Base-by-base conservation (phyloP, 495 filamentous ascomycete genomes). In the Articulospora tetracladia region DNA sequence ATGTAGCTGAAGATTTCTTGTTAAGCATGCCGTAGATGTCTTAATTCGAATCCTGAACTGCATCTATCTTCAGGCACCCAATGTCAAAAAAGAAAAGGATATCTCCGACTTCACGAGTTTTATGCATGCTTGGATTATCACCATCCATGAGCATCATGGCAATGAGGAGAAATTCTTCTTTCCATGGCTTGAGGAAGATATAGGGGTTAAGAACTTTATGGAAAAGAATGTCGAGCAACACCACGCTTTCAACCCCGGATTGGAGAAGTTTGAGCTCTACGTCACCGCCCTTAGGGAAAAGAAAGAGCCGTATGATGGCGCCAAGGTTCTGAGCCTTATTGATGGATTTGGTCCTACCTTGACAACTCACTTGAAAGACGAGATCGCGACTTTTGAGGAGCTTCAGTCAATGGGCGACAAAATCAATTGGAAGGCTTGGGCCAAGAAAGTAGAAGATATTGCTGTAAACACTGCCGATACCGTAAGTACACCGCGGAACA, bases 21-120 rank as follows among this genome's bases (percentile, higher is more conserved):
- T n/a, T n/a, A n/a, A n/a, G n/a, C n/a, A n/a, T n/a, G n/a, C n/a
- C n/a, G n/a, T n/a, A n/a, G n/a, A 82, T 66, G 62, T 70, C 32
- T 71, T 81, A 47, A 65, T 78, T 55, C 78, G 80, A 46, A 69
- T 68, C 15, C 72, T 82, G 17, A 83, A 82, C 61, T 67, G 69
- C 36, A 76, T 81, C 52, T 79, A 77, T 63, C 66, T 76, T 10
- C 79, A 81, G 69, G 75, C 77, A 0, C 76, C 73, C 0, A 63
- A 73, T 54, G 64, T 83, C 7, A 55, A 58, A 8, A 17, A 58
- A 15, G n/a, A 57, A 7, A 60, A 72, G 52, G 64, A 72, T 58
- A 57, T 58, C 15, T 56, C 68, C n/a, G 78, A 81, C 60, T 65
- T 83, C 48, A 50, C 66, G 20, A 79, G 74, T 58, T 63, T 55